Evolutionary conservation across 345 rosid species (phyloP), one percentile per base, ranked within the genome.

Genomic region (Bruguiera sexangula): DNA sequence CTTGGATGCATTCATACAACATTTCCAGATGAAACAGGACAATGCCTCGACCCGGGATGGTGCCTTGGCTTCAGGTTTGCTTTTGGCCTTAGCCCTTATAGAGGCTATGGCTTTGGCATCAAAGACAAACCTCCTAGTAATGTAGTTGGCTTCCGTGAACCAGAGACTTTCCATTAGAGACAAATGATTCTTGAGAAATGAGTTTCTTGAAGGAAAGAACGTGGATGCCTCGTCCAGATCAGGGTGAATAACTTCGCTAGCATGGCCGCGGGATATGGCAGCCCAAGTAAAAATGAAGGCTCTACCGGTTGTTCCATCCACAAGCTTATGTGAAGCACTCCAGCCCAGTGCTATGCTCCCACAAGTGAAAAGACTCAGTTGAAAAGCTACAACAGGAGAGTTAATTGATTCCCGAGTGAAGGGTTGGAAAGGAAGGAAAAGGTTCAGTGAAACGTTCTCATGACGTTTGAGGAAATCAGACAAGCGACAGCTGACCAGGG

Each of bases 11-110:
- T 69, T 64, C 68, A 76, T 71, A n/a, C 51, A 70, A 26, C 21
- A 55, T 61, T 70, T 76, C 75, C 71, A 70, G 22, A 76, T 66
- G 58, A 75, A 75, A 53, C 74, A 69, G 1, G 79, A 48, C 26
- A 75, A 21, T 8, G 75, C 62, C 51, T 75, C 63, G 26, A 75
- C 26, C 3, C 79, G 54, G 15, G 75, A 34, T 19, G 66, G 62
- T 8, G 50, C 16, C 50, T 16, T 48, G 11, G 4, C n/a, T 16
- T 24, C 51, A 2, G 20, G 22, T 8, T 50, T 48, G 8, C 36
- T 34, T 32, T 65, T 37, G 2, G 74, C 78, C 63, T 31, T 57
- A 1, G 11, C 32, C n/a, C 21, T 59, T 2, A 70, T 13, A 3
- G 51, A 4, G 9, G 79, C 65, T 32, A 75, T 58, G 0, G 67